Base-by-base conservation (phyloP, 495 filamentous ascomycete species). In the Lasiosphaeria hispida region DNA sequence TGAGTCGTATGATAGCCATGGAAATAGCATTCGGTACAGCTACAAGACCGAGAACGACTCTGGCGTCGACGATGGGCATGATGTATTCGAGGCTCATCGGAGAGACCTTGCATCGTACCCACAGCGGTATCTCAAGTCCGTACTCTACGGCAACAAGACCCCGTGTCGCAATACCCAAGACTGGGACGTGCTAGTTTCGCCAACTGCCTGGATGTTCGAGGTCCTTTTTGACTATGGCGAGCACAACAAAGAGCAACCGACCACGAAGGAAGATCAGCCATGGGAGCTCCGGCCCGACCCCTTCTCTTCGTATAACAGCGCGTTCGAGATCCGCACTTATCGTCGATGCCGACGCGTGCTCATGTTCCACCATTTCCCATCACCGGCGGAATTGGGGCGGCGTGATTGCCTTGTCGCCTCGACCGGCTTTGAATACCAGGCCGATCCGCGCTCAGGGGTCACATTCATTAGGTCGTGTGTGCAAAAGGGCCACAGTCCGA, bases 221-320 rank as follows among this genome's bases (percentile, higher is more conserved):
- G 23, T 71, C 0, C 62, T 74, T 15, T 65, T 76, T 36, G 74
- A 76, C 48, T 76, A 75, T 52, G 73, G 73, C 1, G 71, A 76
- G 17, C 71, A 75, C 44, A 45, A 62, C 48, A 0, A 4, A 0
- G 10, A 17, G 1, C 10, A 7, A 19, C 63, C 69, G 0, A 17
- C 1, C 50, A 60, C 5, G 10, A 3, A 0, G 59, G 53, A 3
- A 35, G 1, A 1, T 10, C 9, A 7, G 0, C 9, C 3, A 10
- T 75, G 72, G 69, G 7, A n/a, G 0, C 18, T 7, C 10, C 63
- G 73, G 6, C 11, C 48, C n/a, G 72, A 75, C 55, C 51, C 67
- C 2, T 73, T 74, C 36, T 75, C 73, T 0, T 23, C 41, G 1
- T 69, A 62, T 33, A 13, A 19, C 0, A 0, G 41, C 3, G 67